Conservation (phyloP, 345 rosid genomes). For the Linum usitatissimum region DNA sequence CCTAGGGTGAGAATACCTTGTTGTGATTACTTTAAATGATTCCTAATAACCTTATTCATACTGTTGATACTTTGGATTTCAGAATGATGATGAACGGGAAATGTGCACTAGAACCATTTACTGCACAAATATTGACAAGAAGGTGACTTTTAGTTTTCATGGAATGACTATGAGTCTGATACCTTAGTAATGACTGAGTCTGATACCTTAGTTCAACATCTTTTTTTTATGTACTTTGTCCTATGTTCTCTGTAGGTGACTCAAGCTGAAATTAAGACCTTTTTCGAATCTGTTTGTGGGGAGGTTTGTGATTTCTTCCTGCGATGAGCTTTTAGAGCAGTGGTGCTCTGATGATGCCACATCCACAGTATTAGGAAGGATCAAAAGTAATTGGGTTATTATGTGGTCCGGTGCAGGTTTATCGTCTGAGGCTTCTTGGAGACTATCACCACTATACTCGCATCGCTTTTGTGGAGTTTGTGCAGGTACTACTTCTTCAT, state of each 20-base stretch:
- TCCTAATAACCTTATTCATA: neutral
- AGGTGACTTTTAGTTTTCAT: constrained; percentile 28
- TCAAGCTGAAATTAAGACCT: constrained; percentile 54
- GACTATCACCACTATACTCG: constrained; percentile 80
- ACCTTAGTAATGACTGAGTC: neutral
- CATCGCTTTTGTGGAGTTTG: constrained; percentile 75
- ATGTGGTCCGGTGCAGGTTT: constrained; percentile 36
- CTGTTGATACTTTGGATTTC: constrained; percentile 17
- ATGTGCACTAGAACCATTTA: constrained; percentile 90
- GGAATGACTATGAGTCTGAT: neutral
- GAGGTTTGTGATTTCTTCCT: constrained; percentile 36
- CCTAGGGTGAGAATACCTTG: constrained; percentile 54
- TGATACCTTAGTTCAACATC: neutral
- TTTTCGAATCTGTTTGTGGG: constrained; percentile 64
- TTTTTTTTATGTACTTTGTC: neutral
- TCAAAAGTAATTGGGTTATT: constrained; percentile 7
- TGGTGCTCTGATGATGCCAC: neutral
- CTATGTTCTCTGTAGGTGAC: constrained; percentile 36
- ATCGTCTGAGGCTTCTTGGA: constrained; percentile 70
- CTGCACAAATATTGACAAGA: constrained; percentile 89
- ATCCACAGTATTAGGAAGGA: neutral
- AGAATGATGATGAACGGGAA: constrained; percentile 89
- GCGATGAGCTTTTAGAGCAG: constrained; percentile 3
- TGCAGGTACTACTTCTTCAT: constrained; percentile 36
- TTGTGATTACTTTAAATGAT: neutral